Base-by-base conservation (phyloP, 208 protist genomes). In the Leishmania braziliensis region DNA sequence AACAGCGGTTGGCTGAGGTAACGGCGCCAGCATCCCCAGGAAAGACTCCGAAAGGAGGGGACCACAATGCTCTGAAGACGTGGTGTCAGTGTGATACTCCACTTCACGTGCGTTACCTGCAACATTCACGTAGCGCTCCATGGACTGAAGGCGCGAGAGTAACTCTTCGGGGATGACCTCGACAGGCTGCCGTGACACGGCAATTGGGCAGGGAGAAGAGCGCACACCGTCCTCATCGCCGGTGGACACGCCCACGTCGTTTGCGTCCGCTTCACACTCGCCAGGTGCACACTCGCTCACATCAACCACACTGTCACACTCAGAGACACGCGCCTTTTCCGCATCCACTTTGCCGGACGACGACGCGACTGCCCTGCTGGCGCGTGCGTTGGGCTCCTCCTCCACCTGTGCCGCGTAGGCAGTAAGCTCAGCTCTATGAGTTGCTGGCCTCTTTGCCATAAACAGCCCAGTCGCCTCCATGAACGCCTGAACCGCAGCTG, bases 401-500 rank as follows among this genome's bases (percentile, higher is more conserved):
- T 48, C 72, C 43, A 9, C 51, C 26, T 43, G 71, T 5, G 50
- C 29, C 71, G 56, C n/a, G 50, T 72, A 63, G 16, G 36, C 33
- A 1, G 58, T 23, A 20, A 73, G 43, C 71, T 60, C 71, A 43
- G 20, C 76, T 71, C 20, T 39, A 9, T 66, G 50, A 60, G 68
- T 36, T 20, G 33, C 60, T 0, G n/a, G 9, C 20, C 56, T 70
- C n/a, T 80, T 76, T 9, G 68, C 46, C 33, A 62, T 74, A 5
- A 39, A 29, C 62, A 36, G 48, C 36, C 58, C 43, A 1, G 51
- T 56, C 5, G 74, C 75, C 9, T 70, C 80, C 53, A 51, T 58
- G 50, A 84, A 84, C 0, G 62, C 54, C 12, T 33, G n/a, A 6
- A 50, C 20, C 66, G 76, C 63, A 16, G 20, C 68, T 56, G 18